Evolutionary conservation across 202 grass and related monocot genomes (phyloP), one percentile per base, ranked within the genome.

Genomic region (Musa balbisiana): DNA sequence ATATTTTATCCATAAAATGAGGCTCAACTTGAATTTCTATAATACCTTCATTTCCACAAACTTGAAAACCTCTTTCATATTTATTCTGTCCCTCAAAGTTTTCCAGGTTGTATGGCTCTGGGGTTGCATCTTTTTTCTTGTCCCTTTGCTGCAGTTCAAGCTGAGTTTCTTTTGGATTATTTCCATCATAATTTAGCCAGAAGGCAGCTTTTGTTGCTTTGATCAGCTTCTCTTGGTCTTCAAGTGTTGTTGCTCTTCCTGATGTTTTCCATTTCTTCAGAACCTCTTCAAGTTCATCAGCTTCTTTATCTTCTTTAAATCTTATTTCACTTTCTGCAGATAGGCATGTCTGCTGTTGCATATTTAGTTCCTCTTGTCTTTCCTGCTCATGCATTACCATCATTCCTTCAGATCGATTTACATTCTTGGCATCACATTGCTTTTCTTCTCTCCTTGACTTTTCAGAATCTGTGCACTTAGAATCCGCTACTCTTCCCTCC

Each of bases 191-290:
- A 79, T 82, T 53, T 52, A 58, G 77, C 79, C 74, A 9, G 51
- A 71, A 74, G 69, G 73, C 66, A 65, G 74, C 77, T 67, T 23
- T 20, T 71, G 17, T 13, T 23, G 11, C 76, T 78, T 53, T 64
- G 72, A 62, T 20, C 77, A 53, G 78, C 84, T 82, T 80, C 64
- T 80, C 77, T 16, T 79, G 78, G 76, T 84, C 80, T 62, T 26
- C 68, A 72, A 82, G 49, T 69, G 17, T 76, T 69, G 26, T 67
- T 54, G 64, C 79, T 64, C 71, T 78, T 65, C 81, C 64, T 79
- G 66, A 33, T 71, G 86, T 73, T 87, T 67, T 76, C 58, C 77
- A 23, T 66, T 78, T 78, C 75, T 77, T 67, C 69, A 67, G 51
- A 64, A 80, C 62, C 49, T 76, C 22, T 17, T 73, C 66, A 67